These are phyloP conservation scores for Diaporthe australafricana DNA, from an alignment of 2,329 filamentous ascomycete species.

Conservation along the genomic window DNA sequence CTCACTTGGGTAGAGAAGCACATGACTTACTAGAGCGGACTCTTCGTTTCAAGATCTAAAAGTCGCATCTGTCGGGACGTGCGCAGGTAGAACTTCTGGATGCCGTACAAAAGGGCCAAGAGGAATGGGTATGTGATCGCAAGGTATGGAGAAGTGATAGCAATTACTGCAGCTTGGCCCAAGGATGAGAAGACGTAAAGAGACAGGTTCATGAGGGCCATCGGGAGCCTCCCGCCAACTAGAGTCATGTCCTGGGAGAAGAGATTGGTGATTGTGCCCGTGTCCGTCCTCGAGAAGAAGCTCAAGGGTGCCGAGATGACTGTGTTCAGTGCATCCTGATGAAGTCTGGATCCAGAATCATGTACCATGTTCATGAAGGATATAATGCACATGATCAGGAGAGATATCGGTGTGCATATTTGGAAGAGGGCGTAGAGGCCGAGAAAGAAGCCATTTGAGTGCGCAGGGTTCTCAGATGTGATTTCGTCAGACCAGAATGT, in stretches of 20 bases:
- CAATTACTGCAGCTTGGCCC: slow-evolving; percentile 9
- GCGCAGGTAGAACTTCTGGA: slow-evolving; percentile 22
- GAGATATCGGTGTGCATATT: neutral
- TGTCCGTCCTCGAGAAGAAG: slow-evolving; percentile 41
- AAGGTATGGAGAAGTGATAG: slow-evolving; percentile 8
- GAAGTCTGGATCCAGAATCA: slow-evolving; percentile 16
- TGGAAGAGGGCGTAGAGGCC: neutral
- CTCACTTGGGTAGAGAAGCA: too few species aligned
- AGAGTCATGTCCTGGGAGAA: slow-evolving; percentile 52
- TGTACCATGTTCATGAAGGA: neutral
- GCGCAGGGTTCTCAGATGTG: neutral
- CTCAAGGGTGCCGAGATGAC: slow-evolving; percentile 48
- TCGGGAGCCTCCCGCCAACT: slow-evolving; percentile 52
- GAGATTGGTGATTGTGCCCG: slow-evolving; percentile 42
- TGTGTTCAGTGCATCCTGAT: slow-evolving; percentile 46
- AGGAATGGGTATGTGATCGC: neutral
- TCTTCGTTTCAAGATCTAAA: slow-evolving; percentile 7
- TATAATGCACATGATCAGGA: neutral
- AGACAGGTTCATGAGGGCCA: slow-evolving; percentile 43
- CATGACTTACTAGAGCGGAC: slow-evolving; percentile 14
- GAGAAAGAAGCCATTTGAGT: neutral
- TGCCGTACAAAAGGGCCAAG: neutral
- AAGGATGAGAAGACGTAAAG: slow-evolving; percentile 11
- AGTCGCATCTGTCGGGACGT: slow-evolving; percentile 8
- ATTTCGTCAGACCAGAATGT: slow-evolving; percentile 7